Base-by-base conservation (phyloP, 2,329 filamentous ascomycete species). In the Westerdykella ornata region DNA sequence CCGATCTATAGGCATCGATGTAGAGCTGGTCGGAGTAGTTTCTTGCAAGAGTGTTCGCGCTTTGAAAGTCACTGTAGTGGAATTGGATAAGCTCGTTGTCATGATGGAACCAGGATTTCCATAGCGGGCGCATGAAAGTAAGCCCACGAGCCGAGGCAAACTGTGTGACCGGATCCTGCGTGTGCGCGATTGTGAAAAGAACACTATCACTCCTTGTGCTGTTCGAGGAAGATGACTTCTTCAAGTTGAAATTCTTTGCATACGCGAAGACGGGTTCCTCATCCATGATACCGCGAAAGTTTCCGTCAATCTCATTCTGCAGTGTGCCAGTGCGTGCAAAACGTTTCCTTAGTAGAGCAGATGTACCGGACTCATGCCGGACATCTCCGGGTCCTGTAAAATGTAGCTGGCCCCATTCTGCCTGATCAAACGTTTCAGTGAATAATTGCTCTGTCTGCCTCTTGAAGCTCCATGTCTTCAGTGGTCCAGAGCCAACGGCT, bases 201-300 rank as follows among this genome's bases (percentile, higher is more conserved):
- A 82, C 74, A 43, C 75, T 82, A 33, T 53, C 55, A 13, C 43
- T 52, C 15, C 38, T 37, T 9, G 46, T 7, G 12, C 44, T 39
- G 1, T 38, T 33, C n/a, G 36, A 33, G 5, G 42, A 38, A 2
- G 31, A 22, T 1, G 52, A 43, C 12, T 45, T 46, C 13, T 57
- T 55, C 18, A 67, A 46, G 35, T 57, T 57, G 49, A 68, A 68
- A 1, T 49, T 49, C 44, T 67, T 67, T 13, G 62, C 48, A 60
- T 89, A 92, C 0, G 86, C 85, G 67, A 92, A 90, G 3, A 89
- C 81, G 0, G 87, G 87, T 60, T 90, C 84, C 20, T 85, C 75
- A 38, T 89, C 82, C 72, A 84, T 83, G 47, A 89, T 84, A 5
- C 71, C 68, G 3, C 86, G 78, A 63, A 82, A 89, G 1, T 69